Percentiles rank a stretch among this genome's conserved stretches.
Conservation (phyloP, 768 basidiomycete species). For the Leucocoprinus leucothites region DNA sequence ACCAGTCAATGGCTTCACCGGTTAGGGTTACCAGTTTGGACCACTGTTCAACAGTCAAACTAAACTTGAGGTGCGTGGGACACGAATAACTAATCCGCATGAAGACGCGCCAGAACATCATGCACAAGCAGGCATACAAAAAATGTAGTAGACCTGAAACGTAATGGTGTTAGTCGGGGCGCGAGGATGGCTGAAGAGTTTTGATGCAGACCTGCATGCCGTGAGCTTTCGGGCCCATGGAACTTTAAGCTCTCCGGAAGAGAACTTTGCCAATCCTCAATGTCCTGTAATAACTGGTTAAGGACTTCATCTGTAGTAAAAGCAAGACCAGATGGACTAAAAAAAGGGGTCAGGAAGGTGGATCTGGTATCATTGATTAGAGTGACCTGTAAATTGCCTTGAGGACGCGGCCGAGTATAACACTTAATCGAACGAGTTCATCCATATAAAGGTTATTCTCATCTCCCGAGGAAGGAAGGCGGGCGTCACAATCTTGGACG, state of each 20-base stretch:
- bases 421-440: constrained; percentile 88
- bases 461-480: constrained; percentile 87
- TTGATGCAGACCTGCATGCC: constrained; percentile 56
- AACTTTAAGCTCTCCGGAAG: constrained; percentile 80
- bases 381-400: constrained; percentile 90
- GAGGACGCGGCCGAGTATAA: constrained; percentile 86
- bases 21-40: constrained; percentile 67
- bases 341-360: constrained; percentile 3
- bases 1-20: constrained; percentile 85
- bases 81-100: constrained; percentile 95
- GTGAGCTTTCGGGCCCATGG: constrained; percentile 63
- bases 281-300: constrained; percentile 55
- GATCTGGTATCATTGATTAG: neutral
- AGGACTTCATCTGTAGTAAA: constrained; percentile 82
- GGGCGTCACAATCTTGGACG: constrained; percentile 93
- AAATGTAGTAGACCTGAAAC: constrained; percentile 79
- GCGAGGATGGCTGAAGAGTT: neutral
- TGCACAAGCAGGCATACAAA: constrained; percentile 84
- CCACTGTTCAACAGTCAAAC: constrained; percentile 80
- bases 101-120: constrained; percentile 98
- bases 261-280: constrained; percentile 73
- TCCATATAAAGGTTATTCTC: constrained; percentile 77
- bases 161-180: neutral
- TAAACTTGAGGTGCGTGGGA: constrained; percentile 86
- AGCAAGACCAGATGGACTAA: constrained; percentile 82